Conservation (phyloP, 805 yeast species). For the Pichia paraexigua region DNA sequence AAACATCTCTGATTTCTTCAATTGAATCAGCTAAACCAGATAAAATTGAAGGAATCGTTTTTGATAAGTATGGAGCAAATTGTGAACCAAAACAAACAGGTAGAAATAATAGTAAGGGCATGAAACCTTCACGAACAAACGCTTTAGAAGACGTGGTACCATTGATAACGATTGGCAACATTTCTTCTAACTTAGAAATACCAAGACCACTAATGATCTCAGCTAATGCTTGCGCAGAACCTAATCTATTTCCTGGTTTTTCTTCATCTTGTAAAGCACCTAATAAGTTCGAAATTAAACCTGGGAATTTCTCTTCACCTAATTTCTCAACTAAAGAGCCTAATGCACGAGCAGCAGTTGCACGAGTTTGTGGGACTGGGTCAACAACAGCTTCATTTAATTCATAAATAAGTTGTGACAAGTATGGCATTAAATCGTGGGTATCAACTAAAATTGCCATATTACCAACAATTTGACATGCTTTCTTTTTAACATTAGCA, state of each 20-base stretch:
- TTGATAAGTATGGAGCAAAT: slow-evolving; percentile 79
- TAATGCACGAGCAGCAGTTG: slow-evolving; percentile 94
- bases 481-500: slow-evolving; percentile 85
- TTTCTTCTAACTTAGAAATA: slow-evolving; percentile 74
- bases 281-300: slow-evolving; percentile 72
- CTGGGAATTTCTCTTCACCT: slow-evolving; percentile 95
- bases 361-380: slow-evolving; percentile 94
- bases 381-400: slow-evolving; percentile 95
- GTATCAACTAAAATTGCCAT: slow-evolving; percentile 95
- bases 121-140: slow-evolving; percentile 81
- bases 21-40: slow-evolving; percentile 85
- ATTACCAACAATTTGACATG: slow-evolving; percentile 97
- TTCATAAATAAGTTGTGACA: slow-evolving; percentile 68
- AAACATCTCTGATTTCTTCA: slow-evolving; percentile 80
- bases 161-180: slow-evolving; percentile 70
- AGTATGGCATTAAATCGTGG: slow-evolving; percentile 76
- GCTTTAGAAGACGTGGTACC: slow-evolving; percentile 62
- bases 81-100: slow-evolving; percentile 93
- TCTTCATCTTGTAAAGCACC: slow-evolving; percentile 68
- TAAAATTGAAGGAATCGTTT: slow-evolving; percentile 85
- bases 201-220: slow-evolving; percentile 95
- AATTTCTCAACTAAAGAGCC: slow-evolving; percentile 94
- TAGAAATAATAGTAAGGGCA: slow-evolving; percentile 80
- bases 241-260: slow-evolving; percentile 85
- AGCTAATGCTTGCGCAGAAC: slow-evolving; percentile 94